Evolutionary conservation across 306 rosid species (phyloP), one percentile per base, ranked within the genome.

Genomic region (Phaseolus lunatus): DNA sequence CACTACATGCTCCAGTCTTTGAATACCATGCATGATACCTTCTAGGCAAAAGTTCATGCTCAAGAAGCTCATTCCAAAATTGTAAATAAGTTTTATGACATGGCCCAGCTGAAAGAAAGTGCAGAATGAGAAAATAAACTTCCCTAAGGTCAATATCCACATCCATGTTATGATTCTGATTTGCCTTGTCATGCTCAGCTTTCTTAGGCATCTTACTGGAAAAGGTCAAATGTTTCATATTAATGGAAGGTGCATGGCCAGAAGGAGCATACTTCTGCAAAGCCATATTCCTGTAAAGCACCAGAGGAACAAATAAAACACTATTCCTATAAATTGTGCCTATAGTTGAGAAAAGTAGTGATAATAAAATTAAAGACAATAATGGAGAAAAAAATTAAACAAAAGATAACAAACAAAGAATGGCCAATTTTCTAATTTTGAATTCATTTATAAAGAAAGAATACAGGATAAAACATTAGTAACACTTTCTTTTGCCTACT

Each of bases 21-120:
- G 99, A 92, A 86, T 91, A 96, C 98, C 98, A 91, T 64, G 97
- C 89, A 80, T 92, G 99, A 86, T 92, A 92, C 81, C 99, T 86
- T 92, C 97, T 90, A 77, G 99, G 99, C 85, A 96, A 87, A 54
- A 96, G 97, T 77, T 91, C 89, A 77, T 92, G 97, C 81, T 92
- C 99, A 44, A 86, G 88, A 68, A 96, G 99, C 80, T 96, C 99
- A 78, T 96, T 90, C 92, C 91, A 84, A 4, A 96, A 86, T 75
- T 92, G 90, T 44, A 76, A 81, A 80, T 67, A 88, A 80, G 99
- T 91, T 78, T 88, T 96, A 49, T 22, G 97, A 76, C 97, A 96
- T 20, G 98, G 98, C 77, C 99, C 99, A 62, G 93, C 84, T 65
- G 99, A 92, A 80, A 96, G 98, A 76, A 96, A 96, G 84, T 89